These are phyloP conservation scores for Coccomyxa subellipsoidea DNA, from an alignment of 163 green algal species.

Conservation along the genomic window DNA sequence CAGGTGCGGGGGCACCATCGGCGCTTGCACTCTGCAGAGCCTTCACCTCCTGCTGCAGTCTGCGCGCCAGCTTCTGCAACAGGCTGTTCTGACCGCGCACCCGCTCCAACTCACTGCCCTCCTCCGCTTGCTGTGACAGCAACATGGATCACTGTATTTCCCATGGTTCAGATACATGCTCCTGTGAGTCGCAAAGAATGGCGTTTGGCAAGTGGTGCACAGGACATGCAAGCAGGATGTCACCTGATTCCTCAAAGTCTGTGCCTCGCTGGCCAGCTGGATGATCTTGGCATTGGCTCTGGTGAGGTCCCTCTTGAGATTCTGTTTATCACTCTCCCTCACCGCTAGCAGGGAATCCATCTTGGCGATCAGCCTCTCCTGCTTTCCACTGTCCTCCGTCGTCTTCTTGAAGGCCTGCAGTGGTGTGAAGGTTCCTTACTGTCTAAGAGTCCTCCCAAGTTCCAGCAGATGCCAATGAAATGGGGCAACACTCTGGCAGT, in stretches of 20 bases:
- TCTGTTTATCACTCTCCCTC: background rate
- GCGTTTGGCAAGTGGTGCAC: too few relatives aligned
- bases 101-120: slow-evolving; percentile 5
- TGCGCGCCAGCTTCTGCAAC: slow-evolving; percentile 13
- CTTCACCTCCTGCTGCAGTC: slow-evolving; percentile 16
- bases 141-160: too few relatives aligned
- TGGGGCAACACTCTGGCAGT: background rate
- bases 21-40: slow-evolving; percentile 2
- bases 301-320: background rate
- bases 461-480: background rate
- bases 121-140: background rate
- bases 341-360: background rate
- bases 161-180: too few relatives aligned
- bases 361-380: background rate
- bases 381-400: background rate
- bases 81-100: slow-evolving; percentile 13
- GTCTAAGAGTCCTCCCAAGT: too few relatives aligned
- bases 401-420: background rate
- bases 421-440: too few relatives aligned
- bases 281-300: background rate
- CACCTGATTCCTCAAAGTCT: background rate
- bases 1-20: background rate
- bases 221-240: too few relatives aligned
- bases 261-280: background rate
- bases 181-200: too few relatives aligned